phyloP scores from a whole-genome alignment of 1,139 yeast species.

The Blastobotrys illinoisensis region DNA sequence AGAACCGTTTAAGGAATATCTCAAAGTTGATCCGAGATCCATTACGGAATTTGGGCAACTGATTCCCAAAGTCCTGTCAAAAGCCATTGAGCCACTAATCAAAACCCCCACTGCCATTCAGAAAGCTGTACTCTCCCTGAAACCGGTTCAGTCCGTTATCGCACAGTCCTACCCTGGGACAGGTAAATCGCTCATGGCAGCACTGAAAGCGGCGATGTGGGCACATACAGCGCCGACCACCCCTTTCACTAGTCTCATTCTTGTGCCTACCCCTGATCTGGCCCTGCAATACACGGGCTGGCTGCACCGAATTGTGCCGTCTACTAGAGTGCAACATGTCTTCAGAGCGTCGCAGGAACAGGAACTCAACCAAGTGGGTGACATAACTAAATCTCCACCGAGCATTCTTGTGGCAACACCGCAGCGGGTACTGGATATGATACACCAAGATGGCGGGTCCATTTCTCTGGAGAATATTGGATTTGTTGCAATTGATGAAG shows the following conservation, averaged over 20 bases:
- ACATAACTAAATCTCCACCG: constrained; percentile 61
- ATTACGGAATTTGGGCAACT: not conserved
- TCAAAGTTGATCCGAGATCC: constrained; percentile 5
- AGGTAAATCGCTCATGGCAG: constrained; percentile 28
- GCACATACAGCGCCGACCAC: not conserved
- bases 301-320: constrained; percentile 43
- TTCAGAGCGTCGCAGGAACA: constrained; percentile 80
- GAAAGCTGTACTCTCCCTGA: constrained; percentile 27
- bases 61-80: not conserved
- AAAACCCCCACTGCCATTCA: constrained; percentile 18
- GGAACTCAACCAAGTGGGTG: constrained; percentile 60
- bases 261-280: constrained; percentile 80
- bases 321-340: constrained; percentile 41
- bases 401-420: constrained; percentile 84
- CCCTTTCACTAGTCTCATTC: constrained; percentile 37
- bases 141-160: constrained; percentile 28
- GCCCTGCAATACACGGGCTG: constrained; percentile 57
- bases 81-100: not conserved
- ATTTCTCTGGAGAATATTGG: constrained; percentile 19
- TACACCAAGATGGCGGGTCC: constrained; percentile 28
- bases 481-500: constrained; percentile 22
- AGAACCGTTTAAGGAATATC: constrained; percentile 3
- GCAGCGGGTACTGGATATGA: constrained; percentile 71
- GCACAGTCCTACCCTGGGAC: constrained; percentile 27
- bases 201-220: constrained; percentile 16